Evolutionary conservation across 1,139 yeast species (phyloP), one percentile per base, ranked within the genome.

Genomic region (Eremothecium cymbalariae): DNA sequence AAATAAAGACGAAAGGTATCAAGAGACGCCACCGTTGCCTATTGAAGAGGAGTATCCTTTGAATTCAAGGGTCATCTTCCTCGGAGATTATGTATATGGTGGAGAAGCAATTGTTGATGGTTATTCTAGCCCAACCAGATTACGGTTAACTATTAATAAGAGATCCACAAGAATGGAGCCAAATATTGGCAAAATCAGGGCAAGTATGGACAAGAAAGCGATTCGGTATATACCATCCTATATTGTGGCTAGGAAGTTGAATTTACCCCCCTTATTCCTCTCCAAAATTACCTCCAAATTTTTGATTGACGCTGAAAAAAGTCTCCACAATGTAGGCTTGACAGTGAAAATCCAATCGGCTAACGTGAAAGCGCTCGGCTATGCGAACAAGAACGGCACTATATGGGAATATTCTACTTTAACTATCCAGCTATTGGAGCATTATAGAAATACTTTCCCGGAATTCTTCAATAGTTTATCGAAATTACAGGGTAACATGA

Each of bases 51-150:
- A 90, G 55, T 90, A 72, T 59, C 96, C 97, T 16, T 40, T 70
- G 5, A 77, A 72, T 13, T 70, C 83, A 0, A 74, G 74, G 38
- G 90, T 78, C 25, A 72, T 88, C n/a, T 84, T 84, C 54, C 65
- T 90, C 42, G 95, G 97, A 25, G 86, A 81, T 25, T 76, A 77
- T 60, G 94, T 88, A 2, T 90, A 84, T 54, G 98, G 98, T 32
- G 72, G 85, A 18, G 81, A 94, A 33, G 88, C 93, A 9, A 68
- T 68, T 16, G 72, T 90, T 32, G 74, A 69, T 34, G 94, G 84
- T 1, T 71, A 74, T 43, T 59, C 57, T 17, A 65, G 72, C 27
- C 67, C 65, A 15, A 60, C 60, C 8, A 63, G 70, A 31, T 60
- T 74, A 37, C 73, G 72, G 40, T 59, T 79, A 37, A 70, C 76